Evolutionary conservation across 768 basidiomycete species (phyloP), one percentile per base, ranked within the genome.

Genomic region (Panellus pusillus): DNA sequence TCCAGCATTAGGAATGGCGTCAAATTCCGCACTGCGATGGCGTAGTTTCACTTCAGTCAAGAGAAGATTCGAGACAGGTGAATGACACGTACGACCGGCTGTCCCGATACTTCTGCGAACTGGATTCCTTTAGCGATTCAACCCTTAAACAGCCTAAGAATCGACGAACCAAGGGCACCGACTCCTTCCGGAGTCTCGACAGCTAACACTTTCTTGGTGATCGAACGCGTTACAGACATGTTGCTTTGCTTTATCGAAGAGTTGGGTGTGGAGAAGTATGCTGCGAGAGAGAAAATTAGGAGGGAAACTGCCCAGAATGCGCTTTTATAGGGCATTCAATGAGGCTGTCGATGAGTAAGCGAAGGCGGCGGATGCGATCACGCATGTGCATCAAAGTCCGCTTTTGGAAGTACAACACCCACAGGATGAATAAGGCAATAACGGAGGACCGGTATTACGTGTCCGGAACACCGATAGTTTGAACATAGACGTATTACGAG

Each of bases 1-100:
- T 92, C 89, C 11, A 91, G 73, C 89, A 98, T 86, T 48, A 98
- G 77, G 77, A 98, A 98, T 1, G 95, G 95, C 0, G 88, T 87
- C 37, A 97, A 71, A 66, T 94, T 97, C 45, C 85, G 77, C 35
- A 98, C 58, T 59, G 44, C 17, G 28, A 19, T n/a, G 15, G 28
- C 13, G 41, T 32, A 15, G 32, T 47, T 57, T 20, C 15, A 40
- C 24, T 46, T 27, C 49, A 11, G 20, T 4, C 27, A 3, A 20
- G 15, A 37, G 48, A 12, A 14, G 7, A 6, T 3, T 13, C 2
- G 15, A 19, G 6, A 6, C 20, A 9, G 19, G 40, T 13, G 2
- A 27, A 27, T 1, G 19, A 9, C 24, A 60, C 59, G 37, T 9
- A 60, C 59, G 74, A 41, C 68, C 74, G 69, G 74, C 72, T 4